A percentile compares a stretch with the other conserved stretches of the same genome.
phyloP scores from a whole-genome alignment of 1,139 yeast genomes.

The Hyphopichia buzzinii region DNA sequence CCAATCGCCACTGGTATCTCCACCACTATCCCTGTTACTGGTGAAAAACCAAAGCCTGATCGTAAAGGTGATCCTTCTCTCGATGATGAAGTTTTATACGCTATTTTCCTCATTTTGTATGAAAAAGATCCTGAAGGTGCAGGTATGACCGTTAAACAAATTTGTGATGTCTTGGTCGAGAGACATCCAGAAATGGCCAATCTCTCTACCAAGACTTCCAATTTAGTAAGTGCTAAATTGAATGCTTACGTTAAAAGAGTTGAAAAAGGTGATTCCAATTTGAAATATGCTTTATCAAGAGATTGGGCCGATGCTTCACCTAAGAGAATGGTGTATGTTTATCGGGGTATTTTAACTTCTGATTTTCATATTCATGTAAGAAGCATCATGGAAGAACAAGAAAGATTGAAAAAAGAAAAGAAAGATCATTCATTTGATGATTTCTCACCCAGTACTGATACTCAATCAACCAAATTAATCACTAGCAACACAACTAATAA shows the following conservation, averaged over 20 bases:
- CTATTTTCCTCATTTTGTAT: conserved; percentile 67
- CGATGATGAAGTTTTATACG: conserved; percentile 73
- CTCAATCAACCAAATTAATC: conserved; percentile 3
- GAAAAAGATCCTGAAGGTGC: conserved; percentile 65
- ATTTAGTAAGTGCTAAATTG: conserved; percentile 74
- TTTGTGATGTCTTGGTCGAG: conserved; percentile 70
- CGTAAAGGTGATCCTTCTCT: conserved; percentile 58
- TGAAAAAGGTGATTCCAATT: conserved; percentile 72
- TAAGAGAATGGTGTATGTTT: conserved; percentile 82
- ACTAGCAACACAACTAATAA: not conserved
- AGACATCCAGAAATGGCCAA: conserved; percentile 82
- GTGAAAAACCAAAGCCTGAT: conserved; percentile 72
- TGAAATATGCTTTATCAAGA: conserved; percentile 71
- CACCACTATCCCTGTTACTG: conserved; percentile 76
- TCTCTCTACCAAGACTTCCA: conserved; percentile 75
- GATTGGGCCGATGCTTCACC: conserved; percentile 92
- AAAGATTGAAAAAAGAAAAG: conserved; percentile 9
- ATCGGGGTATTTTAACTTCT: conserved; percentile 69
- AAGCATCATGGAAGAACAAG: conserved; percentile 44
- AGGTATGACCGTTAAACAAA: conserved; percentile 85
- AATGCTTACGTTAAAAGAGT: conserved; percentile 83
- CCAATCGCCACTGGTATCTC: conserved; percentile 72
- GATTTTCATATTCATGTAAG: conserved; percentile 72
- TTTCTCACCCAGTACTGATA: conserved; percentile 4
- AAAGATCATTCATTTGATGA: not conserved